Base-by-base conservation (phyloP, 257 asterid species). In the Ehretia macrophylla region DNA sequence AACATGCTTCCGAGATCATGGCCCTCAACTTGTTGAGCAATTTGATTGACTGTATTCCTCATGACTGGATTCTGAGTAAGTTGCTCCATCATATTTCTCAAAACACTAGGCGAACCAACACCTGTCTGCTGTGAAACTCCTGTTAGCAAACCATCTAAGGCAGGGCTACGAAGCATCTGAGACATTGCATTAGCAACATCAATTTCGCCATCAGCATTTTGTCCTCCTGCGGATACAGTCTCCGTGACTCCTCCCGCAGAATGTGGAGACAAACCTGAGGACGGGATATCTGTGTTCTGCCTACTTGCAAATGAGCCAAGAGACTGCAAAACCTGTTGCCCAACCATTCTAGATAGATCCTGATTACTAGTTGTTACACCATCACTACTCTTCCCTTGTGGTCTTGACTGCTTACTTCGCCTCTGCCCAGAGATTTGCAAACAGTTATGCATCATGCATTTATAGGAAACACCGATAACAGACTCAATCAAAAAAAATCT, bases 121-220 rank as follows among this genome's bases (percentile, higher is more conserved):
- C 97, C 99, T 47, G 88, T 79, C 77, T 93, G 97, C 79, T 86
- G 96, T 18, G 97, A 85, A 65, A 86, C 94, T 56, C 97, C 96
- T 14, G 89, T 59, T 76, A 92, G 75, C 32, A 92, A 55, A 68
- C 86, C 94, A 60, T 79, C 80, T 56, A 92, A 68, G 12, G 95
- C 83, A 32, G 99, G 96, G 69, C 73, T 85, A 46, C 78, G 83
- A 62, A 93, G 91, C 51, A 84, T 63, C 58, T 85, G 81, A 47
- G 96, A 83, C 95, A 93, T 80, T 37, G 96, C 86, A 58, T 78
- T 79, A n/a, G 82, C 72, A 27, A 75, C 51, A 64, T 77, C 97
- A 48, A 54, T 59, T 61, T 73, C 83, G 50, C 68, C 79, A 56
- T 60, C 72, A 4, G 64, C 58, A 65, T 55, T 72, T 56, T 44